These are phyloP conservation scores for Pythium aquatile DNA, from an alignment of 352 stramenopile genomes.

Conservation along the genomic window DNA sequence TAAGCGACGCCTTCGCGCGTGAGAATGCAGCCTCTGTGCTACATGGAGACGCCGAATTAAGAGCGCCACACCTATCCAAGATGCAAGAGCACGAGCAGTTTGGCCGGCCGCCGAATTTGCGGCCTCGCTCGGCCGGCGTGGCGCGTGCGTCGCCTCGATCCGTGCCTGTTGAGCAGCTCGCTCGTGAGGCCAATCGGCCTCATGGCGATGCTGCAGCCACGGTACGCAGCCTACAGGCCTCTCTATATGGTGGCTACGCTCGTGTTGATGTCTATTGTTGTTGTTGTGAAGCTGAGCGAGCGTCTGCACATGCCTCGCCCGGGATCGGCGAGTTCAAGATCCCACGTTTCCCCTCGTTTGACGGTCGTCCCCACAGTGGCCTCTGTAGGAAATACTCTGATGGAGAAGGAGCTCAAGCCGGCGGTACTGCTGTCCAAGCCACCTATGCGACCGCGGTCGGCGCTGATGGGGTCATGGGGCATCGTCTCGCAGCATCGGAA, in stretches of 20 bases:
- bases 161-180: conserved; percentile 25
- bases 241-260: background rate
- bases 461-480: conserved; percentile 4
- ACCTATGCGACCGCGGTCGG: conserved; percentile 23
- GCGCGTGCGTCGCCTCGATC: conserved; percentile 16
- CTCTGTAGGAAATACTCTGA: background rate
- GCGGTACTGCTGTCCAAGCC: conserved; percentile 23
- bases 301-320: conserved; percentile 47
- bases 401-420: conserved; percentile 4
- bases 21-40: background rate
- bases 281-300: conserved; percentile 41
- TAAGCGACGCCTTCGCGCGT: background rate
- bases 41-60: background rate
- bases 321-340: conserved; percentile 20
- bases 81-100: conserved; percentile 47
- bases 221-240: background rate
- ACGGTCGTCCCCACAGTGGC: background rate
- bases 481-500: conserved; percentile 20
- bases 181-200: conserved; percentile 13
- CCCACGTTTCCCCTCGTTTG: background rate
- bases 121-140: conserved; percentile 43
- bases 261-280: background rate
- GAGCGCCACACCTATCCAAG: background rate
- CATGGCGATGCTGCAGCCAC: conserved; percentile 5
- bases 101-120: conserved; percentile 46